Conservation (phyloP, 495 filamentous ascomycete species). For the Aspergillus avenaceus region DNA sequence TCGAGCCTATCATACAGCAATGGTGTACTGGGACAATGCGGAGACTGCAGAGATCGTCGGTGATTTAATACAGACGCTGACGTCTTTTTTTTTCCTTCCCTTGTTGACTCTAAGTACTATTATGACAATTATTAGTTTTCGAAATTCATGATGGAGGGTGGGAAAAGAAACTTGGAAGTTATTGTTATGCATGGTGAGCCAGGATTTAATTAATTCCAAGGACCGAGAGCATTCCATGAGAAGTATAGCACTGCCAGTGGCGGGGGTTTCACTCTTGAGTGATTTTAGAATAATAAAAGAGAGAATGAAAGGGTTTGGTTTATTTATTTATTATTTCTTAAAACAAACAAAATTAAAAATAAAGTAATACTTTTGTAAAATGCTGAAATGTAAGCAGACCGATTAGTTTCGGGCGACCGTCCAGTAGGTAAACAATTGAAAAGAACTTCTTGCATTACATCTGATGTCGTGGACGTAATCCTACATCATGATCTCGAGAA, state of each 20-base stretch:
- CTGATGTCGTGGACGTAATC: not conserved
- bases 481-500: too few species aligned
- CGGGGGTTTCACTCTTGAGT: too few species aligned
- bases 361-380: too few species aligned
- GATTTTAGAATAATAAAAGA: too few species aligned
- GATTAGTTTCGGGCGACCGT: not conserved
- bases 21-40: not conserved
- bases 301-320: too few species aligned
- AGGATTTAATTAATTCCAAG: not conserved
- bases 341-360: too few species aligned
- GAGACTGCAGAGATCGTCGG: not conserved
- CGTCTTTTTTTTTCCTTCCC: not conserved
- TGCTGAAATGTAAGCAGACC: not conserved
- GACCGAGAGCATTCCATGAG: too few species aligned
- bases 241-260: too few species aligned
- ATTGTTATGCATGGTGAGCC: not conserved
- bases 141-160: constrained; percentile 1
- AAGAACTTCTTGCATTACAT: constrained; percentile 1
- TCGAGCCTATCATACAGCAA: not conserved
- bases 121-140: too few species aligned
- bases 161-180: not conserved
- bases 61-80: not conserved
- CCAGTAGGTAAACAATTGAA: not conserved
- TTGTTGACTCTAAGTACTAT: too few species aligned
- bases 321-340: too few species aligned